A percentile compares a stretch with the other conserved stretches of the same genome.
Conservation (phyloP, 2,329 filamentous ascomycete genomes). For the Colletotrichum sp. region DNA sequence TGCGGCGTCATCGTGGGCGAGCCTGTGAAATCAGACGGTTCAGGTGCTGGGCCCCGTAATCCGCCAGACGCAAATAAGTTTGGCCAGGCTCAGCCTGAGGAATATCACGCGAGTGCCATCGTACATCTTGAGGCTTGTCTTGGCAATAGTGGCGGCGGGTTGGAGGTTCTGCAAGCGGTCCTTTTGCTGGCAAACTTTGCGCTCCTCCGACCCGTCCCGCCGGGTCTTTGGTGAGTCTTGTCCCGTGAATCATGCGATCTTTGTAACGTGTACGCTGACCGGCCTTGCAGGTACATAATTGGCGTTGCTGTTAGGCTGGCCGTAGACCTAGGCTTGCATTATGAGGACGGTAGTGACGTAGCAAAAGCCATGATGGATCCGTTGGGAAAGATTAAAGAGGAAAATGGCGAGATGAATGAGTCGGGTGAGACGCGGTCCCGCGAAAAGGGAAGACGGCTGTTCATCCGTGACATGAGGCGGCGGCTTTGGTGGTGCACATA, state of each 20-base stretch:
- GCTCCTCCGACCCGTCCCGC: conserved; percentile 86
- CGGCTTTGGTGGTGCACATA: conserved; percentile 98
- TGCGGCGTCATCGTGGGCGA: conserved; percentile 87
- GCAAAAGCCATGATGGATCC: conserved; percentile 57
- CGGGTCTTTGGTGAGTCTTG: conserved; percentile 76
- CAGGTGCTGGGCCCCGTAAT: conserved; percentile 33
- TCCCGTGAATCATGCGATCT: neutral
- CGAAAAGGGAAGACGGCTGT: conserved; percentile 75
- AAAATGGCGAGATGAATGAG: conserved; percentile 29
- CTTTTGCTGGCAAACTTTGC: conserved; percentile 90
- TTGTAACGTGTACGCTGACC: neutral
- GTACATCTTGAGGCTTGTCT: conserved; percentile 89
- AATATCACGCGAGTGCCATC: conserved; percentile 95
- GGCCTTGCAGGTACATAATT: conserved; percentile 74
- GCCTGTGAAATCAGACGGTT: conserved; percentile 53
- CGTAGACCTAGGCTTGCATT: conserved; percentile 90
- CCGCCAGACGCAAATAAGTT: conserved; percentile 32
- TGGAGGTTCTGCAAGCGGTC: conserved; percentile 95
- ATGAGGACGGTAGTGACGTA: conserved; percentile 79
- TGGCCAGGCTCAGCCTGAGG: conserved; percentile 78
- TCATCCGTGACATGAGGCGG: conserved; percentile 83
- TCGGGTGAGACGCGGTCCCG: conserved; percentile 29
- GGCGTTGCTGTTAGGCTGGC: conserved; percentile 90
- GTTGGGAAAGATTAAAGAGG: conserved; percentile 35
- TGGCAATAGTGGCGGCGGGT: conserved; percentile 81